These are phyloP conservation scores for Saccharum officinarum DNA, from an alignment of 176 grass and related monocot genomes.

Conservation along the genomic window DNA sequence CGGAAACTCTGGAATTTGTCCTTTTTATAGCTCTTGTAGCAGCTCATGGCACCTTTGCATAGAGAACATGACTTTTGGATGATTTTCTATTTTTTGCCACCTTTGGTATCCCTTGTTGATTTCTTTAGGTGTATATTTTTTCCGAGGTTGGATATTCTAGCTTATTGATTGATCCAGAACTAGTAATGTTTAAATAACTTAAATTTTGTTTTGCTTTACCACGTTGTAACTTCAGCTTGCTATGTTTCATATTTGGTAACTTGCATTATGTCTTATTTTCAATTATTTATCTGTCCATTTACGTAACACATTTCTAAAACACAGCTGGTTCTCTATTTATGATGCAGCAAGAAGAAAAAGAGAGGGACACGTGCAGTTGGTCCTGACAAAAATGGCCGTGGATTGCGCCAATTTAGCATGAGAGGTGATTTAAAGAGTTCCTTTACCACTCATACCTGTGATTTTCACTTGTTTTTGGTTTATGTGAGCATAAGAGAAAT, in stretches of 20 bases:
- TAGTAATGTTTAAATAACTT: constrained; percentile 14
- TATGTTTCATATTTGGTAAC: constrained; percentile 13
- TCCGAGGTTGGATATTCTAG: background rate
- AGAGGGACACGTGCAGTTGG: constrained; percentile 63
- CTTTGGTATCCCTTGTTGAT: constrained; percentile 16
- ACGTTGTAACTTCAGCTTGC: background rate
- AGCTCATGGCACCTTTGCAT: background rate
- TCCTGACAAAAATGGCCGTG: constrained; percentile 92
- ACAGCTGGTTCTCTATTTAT: constrained; percentile 20
- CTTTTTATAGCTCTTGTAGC: background rate
- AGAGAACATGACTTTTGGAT: background rate
- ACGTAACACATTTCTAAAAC: constrained; percentile 14
- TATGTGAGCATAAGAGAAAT: constrained; percentile 7
- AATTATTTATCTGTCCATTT: constrained; percentile 9
- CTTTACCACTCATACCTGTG: background rate
- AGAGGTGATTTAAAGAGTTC: constrained; percentile 58
- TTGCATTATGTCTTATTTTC: background rate
- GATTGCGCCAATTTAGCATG: constrained; percentile 98
- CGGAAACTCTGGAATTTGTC: background rate
- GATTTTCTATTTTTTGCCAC: constrained; percentile 9
- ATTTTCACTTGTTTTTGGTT: constrained; percentile 23
- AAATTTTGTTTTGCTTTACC: background rate
- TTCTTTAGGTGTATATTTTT: constrained; percentile 3
- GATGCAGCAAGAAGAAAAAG: constrained; percentile 94
- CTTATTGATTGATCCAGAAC: constrained; percentile 22